phyloP scores from a whole-genome alignment of 768 basidiomycete genomes.

The Daedaleopsis nitida region DNA sequence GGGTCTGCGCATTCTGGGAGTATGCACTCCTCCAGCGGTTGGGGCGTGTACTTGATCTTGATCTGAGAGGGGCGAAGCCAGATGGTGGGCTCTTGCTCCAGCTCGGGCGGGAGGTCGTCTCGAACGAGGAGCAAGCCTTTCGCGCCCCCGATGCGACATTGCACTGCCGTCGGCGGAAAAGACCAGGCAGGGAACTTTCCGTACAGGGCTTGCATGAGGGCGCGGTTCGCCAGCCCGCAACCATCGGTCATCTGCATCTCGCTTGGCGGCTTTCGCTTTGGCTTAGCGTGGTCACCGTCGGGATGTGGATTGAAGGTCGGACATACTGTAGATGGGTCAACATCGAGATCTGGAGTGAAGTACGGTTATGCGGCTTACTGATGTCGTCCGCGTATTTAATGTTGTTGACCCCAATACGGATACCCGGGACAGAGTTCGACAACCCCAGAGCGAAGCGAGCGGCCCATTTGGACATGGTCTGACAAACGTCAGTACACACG shows the following conservation, averaged over 20 bases:
- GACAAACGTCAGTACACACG: neutral
- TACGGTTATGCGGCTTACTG: constrained; percentile 34
- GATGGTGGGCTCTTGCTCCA: constrained; percentile 18
- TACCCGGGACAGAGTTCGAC: constrained; percentile 65
- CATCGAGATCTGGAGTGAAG: too few species aligned
- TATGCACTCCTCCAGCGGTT: constrained; percentile 7
- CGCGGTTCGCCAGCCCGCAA: constrained; percentile 67
- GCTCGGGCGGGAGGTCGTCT: constrained; percentile 18
- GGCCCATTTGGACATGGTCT: constrained; percentile 68
- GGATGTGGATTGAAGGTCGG: constrained; percentile 9
- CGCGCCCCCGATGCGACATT: constrained; percentile 31
- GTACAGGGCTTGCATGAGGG: constrained; percentile 40
- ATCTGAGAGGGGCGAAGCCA: constrained; percentile 35
- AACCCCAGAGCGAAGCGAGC: constrained; percentile 61
- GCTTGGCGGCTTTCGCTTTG: constrained; percentile 23
- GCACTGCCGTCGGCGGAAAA: constrained; percentile 30
- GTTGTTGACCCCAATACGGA: constrained; percentile 38
- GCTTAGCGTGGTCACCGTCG: constrained; percentile 6
- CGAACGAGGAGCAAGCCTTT: constrained; percentile 34
- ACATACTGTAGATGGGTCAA: constrained; percentile 27
- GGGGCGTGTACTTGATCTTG: constrained; percentile 40
- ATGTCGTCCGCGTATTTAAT: constrained; percentile 49
- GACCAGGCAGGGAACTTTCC: constrained; percentile 26
- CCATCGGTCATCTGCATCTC: constrained; percentile 65
- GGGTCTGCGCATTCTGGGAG: constrained; percentile 33